Percentiles rank a stretch among this genome's conserved stretches.
phyloP scores from a whole-genome alignment of 371 early-diverging fungal species.

The Phascolomyces articulosus region DNA sequence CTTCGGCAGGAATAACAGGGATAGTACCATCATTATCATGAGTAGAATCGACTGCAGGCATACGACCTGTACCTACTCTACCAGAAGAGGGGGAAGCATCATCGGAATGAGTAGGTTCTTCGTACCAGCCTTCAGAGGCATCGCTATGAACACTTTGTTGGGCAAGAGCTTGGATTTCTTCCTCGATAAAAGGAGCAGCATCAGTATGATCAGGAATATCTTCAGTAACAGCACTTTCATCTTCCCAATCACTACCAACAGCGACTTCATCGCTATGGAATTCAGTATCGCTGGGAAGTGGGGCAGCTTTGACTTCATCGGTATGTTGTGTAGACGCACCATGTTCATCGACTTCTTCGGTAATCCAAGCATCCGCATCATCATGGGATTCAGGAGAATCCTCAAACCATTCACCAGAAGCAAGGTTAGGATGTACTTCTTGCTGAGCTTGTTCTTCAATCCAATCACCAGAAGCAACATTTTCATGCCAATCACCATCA shows the following conservation, averaged over 20 bases:
- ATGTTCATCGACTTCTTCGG: constrained; percentile 14
- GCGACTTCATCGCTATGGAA: constrained; percentile 2
- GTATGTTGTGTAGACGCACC: background rate
- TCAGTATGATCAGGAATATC: constrained; percentile 9
- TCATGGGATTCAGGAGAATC: constrained; percentile 8
- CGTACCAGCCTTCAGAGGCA: constrained; percentile 10
- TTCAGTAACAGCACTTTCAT: constrained; percentile 6
- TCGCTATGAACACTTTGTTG: constrained; percentile 9
- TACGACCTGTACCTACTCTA: background rate
- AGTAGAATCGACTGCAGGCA: constrained; percentile 1
- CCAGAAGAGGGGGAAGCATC: background rate
- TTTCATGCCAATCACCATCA: background rate
- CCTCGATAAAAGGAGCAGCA: constrained; percentile 14
- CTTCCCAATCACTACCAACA: background rate
- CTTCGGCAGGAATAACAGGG: constrained; percentile 1
- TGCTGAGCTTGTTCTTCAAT: background rate
- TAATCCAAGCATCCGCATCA: constrained; percentile 19
- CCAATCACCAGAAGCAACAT: constrained; percentile 12
- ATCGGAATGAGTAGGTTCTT: background rate
- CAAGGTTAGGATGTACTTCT: background rate
- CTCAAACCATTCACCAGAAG: constrained; percentile 12
- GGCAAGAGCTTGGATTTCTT: background rate
- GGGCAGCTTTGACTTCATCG: background rate
- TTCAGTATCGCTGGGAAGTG: background rate
- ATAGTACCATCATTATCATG: constrained; percentile 4